These are phyloP conservation scores for Datisca glomerata DNA, from an alignment of 306 rosid genomes.

Conservation along the genomic window DNA sequence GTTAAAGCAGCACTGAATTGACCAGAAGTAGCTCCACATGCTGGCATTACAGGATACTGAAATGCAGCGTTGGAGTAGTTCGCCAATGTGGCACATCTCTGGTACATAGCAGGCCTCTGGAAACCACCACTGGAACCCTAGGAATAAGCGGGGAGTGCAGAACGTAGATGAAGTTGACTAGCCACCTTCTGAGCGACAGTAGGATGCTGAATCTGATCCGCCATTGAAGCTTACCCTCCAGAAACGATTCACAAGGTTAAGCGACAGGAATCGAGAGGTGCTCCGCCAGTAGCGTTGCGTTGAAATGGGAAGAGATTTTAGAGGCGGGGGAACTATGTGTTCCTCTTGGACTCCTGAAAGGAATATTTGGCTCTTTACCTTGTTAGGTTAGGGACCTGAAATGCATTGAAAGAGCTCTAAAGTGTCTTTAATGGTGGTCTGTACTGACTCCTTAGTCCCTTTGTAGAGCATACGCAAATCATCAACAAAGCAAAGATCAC, in stretches of 20 bases:
- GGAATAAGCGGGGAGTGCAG: conserved; percentile 25
- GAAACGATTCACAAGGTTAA: not conserved
- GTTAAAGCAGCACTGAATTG: conserved; percentile 15
- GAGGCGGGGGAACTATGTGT: no score
- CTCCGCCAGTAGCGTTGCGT: not conserved
- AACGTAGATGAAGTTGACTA: conserved; percentile 49
- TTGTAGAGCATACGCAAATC: no score
- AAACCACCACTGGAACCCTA: conserved; percentile 28
- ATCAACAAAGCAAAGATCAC: no score
- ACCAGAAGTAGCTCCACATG: conserved; percentile 45
- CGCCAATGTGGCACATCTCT: conserved; percentile 36
- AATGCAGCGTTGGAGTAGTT: conserved; percentile 56
- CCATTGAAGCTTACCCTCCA: no score
- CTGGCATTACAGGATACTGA: conserved; percentile 33
- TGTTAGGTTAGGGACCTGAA: no score
- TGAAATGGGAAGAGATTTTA: not conserved
- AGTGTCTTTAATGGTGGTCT: no score
- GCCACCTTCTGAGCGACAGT: conserved; percentile 62
- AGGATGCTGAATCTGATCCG: no score
- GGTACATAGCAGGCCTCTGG: conserved; percentile 37
- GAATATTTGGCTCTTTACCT: no score
- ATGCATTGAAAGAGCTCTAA: no score
- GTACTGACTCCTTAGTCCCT: no score
- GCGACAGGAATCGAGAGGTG: not conserved
- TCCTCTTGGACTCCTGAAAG: no score